A percentile compares a stretch with the other conserved stretches of the same genome.
Conservation (phyloP, 768 basidiomycete genomes). For the Tricholoma hemisulphureum region DNA sequence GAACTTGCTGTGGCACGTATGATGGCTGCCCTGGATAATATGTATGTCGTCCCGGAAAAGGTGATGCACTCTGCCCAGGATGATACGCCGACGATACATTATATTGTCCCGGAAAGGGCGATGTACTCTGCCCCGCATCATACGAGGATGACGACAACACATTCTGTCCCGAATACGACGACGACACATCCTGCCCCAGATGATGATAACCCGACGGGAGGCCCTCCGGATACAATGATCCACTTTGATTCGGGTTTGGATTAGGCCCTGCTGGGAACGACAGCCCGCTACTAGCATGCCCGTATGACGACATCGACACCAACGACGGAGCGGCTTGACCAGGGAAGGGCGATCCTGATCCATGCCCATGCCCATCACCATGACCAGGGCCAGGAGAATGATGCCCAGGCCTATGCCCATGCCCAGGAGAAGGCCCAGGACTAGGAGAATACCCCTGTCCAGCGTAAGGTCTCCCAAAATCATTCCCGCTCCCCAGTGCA, state of each 20-base stretch:
- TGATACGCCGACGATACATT: background rate
- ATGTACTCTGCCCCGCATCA: slow-evolving; percentile 11
- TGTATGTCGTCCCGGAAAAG: slow-evolving; percentile 16
- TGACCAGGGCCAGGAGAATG: slow-evolving; percentile 9
- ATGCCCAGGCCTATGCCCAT: background rate
- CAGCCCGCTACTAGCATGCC: no score
- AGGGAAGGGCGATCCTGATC: no score
- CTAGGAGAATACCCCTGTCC: slow-evolving; percentile 6
- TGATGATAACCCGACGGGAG: no score
- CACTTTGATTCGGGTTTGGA: no score
- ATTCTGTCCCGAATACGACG: slow-evolving; percentile 9
- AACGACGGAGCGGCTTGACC: no score
- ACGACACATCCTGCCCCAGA: no score
- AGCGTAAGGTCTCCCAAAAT: slow-evolving; percentile 3
- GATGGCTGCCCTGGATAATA: slow-evolving; percentile 11
- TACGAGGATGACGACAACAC: no score
- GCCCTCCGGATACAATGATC: no score
- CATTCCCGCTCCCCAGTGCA: background rate
- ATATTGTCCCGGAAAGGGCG: slow-evolving; percentile 6
- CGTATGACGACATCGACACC: slow-evolving; percentile 16
- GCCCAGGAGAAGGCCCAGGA: background rate
- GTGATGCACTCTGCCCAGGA: slow-evolving; percentile 7
- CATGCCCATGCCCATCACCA: no score
- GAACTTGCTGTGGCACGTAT: slow-evolving; percentile 10
- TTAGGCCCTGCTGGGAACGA: no score